These are phyloP conservation scores for Apiotrichum siamense DNA, from an alignment of 1,284 basidiomycete species.

Conservation along the genomic window DNA sequence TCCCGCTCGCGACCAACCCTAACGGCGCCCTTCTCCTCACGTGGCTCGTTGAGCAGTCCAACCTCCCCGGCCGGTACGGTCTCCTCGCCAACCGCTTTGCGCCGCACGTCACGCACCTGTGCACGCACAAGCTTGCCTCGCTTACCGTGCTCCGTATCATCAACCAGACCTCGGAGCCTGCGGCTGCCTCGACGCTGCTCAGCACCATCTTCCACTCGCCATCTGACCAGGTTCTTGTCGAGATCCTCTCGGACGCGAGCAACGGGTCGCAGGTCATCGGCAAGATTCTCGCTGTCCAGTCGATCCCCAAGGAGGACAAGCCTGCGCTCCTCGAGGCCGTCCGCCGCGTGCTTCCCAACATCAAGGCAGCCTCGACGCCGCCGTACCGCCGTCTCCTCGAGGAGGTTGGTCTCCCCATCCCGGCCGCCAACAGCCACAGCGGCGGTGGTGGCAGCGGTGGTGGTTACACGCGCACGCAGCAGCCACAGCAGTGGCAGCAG, in stretches of 20 bases:
- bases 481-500: conserved; percentile 16
- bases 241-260: conserved; percentile 88
- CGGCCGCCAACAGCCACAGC: conserved; percentile 32
- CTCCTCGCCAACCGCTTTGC: conserved; percentile 90
- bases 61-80: conserved; percentile 85
- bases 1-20: conserved; percentile 93
- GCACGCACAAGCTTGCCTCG: conserved; percentile 95
- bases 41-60: conserved; percentile 92
- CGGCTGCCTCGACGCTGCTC: conserved; percentile 67
- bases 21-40: conserved; percentile 93
- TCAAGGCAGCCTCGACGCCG: conserved; percentile 82
- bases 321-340: conserved; percentile 71
- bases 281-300: conserved; percentile 82
- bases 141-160: conserved; percentile 87
- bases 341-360: conserved; percentile 75
- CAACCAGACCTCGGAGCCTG: conserved; percentile 82
- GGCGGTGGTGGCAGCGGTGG: no score
- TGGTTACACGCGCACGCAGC: conserved; percentile 12
- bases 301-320: conserved; percentile 67
- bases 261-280: conserved; percentile 91
- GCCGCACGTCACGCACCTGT: conserved; percentile 89
- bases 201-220: conserved; percentile 78
- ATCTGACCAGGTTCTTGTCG: conserved; percentile 79
- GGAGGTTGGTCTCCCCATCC: conserved; percentile 84
- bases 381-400: conserved; percentile 90